These are phyloP conservation scores for Pterocarpus macrocarpus DNA, from an alignment of 306 rosid species.

Conservation along the genomic window DNA sequence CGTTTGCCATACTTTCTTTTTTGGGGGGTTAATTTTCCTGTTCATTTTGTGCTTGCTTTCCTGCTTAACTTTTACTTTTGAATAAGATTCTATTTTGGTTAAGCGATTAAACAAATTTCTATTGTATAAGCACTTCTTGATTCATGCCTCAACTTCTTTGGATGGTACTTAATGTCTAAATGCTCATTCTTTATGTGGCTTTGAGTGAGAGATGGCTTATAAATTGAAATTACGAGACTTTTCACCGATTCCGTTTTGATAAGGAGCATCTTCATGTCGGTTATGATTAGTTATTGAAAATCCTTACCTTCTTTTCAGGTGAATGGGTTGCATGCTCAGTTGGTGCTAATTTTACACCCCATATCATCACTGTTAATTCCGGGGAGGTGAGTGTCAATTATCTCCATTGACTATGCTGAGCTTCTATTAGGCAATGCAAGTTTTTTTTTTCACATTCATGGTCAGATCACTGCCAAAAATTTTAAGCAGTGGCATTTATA, in stretches of 20 bases:
- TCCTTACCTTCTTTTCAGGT: slow-evolving; percentile 55
- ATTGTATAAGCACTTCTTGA: neutral
- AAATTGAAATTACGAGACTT: slow-evolving; percentile 6
- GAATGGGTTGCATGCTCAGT: slow-evolving; percentile 91
- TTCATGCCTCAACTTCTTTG: slow-evolving; percentile 7
- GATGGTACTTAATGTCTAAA: slow-evolving; percentile 9
- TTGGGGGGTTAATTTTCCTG: neutral
- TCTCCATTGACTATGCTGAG: slow-evolving; percentile 17
- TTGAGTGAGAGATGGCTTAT: neutral
- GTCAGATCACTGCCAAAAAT: slow-evolving; percentile 21
- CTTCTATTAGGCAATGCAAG: neutral
- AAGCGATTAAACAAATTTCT: slow-evolving; percentile 1
- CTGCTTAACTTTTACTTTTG: slow-evolving; percentile 2
- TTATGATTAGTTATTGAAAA: neutral
- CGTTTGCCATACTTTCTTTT: neutral
- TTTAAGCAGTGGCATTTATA: neutral
- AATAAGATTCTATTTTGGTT: slow-evolving; percentile 22
- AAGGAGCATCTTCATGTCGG: neutral
- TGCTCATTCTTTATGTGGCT: slow-evolving; percentile 27
- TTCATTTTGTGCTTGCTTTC: slow-evolving; percentile 13
- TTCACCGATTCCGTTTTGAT: slow-evolving; percentile 23
- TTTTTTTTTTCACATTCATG: slow-evolving; percentile 4
- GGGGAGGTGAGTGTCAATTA: slow-evolving; percentile 76
- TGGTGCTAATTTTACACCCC: slow-evolving; percentile 97
- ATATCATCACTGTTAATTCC: slow-evolving; percentile 85